Evolutionary conservation across 2,329 filamentous ascomycete species (phyloP).

Genomic region (Trichoderma pleuroti): DNA sequence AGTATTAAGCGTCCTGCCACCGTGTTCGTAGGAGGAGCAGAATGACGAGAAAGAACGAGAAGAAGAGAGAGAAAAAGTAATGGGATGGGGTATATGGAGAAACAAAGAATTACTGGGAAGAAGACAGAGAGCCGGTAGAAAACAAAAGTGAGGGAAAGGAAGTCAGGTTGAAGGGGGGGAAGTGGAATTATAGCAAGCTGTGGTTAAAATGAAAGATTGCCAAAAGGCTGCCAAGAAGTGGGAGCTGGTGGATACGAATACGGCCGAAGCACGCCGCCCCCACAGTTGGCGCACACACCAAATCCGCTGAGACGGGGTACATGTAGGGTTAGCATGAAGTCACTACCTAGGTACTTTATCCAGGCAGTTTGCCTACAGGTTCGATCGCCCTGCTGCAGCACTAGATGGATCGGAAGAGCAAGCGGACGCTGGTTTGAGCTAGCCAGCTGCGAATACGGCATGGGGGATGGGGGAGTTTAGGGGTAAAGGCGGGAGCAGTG

Average conservation of each 20-base stretch:
- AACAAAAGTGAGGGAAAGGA: not conserved
- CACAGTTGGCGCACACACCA: not conserved
- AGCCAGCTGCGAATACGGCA: slow-evolving; percentile 7
- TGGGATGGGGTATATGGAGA: not conserved
- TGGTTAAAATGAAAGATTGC: slow-evolving; percentile 11
- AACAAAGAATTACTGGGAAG: slow-evolving; percentile 1
- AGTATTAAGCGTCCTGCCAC: not conserved
- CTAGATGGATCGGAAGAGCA: not conserved
- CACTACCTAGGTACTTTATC: not conserved
- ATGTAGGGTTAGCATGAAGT: not conserved
- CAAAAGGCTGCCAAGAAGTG: slow-evolving; percentile 6
- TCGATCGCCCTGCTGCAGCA: not conserved
- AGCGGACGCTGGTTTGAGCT: not conserved
- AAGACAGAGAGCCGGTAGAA: slow-evolving; percentile 7
- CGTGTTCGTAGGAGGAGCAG: not conserved
- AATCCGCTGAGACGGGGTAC: not conserved
- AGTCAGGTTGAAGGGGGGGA: slow-evolving; percentile 3
- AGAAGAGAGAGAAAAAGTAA: not conserved
- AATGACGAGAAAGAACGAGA: not conserved
- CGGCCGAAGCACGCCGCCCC: not conserved
- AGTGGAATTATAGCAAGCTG: slow-evolving; percentile 8
- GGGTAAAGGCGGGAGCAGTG: not conserved
- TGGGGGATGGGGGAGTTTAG: not conserved
- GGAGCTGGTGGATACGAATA: slow-evolving; percentile 16
- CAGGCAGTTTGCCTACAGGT: not conserved